Percentiles rank a stretch among this genome's conserved stretches.
phyloP scores from a whole-genome alignment of 306 rosid genomes.

The Dalbergia cultrata region DNA sequence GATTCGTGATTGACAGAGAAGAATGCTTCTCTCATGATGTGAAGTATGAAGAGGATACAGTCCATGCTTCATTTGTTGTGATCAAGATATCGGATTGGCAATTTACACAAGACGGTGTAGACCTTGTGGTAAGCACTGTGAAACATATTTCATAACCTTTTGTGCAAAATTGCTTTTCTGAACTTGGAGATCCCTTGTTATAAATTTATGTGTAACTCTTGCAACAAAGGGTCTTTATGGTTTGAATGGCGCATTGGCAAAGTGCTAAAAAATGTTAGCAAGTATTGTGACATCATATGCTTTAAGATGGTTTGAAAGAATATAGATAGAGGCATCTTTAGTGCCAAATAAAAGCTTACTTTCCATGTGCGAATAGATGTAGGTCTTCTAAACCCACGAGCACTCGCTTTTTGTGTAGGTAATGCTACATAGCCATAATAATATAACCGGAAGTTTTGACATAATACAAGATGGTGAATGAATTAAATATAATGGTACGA shows the following conservation, averaged over 20 bases:
- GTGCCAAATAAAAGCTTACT: background rate
- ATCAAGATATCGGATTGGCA: conserved; percentile 64
- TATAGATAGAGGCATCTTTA: background rate
- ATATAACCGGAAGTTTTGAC: too few relatives aligned
- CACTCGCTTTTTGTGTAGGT: too few relatives aligned
- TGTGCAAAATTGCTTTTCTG: conserved; percentile 1
- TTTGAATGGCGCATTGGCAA: conserved; percentile 16
- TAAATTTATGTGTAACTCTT: background rate
- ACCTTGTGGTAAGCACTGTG: conserved; percentile 57
- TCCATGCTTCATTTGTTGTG: conserved; percentile 75
- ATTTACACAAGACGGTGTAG: conserved; percentile 61
- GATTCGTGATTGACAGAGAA: conserved; percentile 76
- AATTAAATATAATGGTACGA: too few relatives aligned
- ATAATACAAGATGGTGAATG: too few relatives aligned
- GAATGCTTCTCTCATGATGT: conserved; percentile 73
- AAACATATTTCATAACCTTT: background rate
- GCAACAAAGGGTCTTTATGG: background rate
- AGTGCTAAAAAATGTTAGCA: background rate
- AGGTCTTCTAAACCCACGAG: background rate
- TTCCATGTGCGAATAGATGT: background rate
- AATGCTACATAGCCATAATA: too few relatives aligned
- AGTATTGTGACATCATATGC: background rate
- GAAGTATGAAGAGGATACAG: conserved; percentile 62
- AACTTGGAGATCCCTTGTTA: background rate
- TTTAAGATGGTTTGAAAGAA: background rate